Conservation (phyloP, 2,329 filamentous ascomycete species). For the Hypoxylon sp. region DNA sequence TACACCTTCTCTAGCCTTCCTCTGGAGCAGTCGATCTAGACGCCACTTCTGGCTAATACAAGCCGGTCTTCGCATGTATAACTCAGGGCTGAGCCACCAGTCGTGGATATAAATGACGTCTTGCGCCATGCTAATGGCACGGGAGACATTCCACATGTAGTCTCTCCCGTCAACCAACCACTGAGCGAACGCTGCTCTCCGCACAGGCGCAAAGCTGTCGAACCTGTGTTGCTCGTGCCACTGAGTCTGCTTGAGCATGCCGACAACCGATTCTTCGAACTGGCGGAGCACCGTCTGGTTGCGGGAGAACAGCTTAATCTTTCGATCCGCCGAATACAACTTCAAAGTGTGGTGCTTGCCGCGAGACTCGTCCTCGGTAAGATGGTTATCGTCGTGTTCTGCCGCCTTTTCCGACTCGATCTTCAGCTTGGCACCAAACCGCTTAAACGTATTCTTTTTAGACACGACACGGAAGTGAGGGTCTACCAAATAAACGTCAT, state of each 20-base stretch:
- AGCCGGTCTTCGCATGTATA: slow-evolving; percentile 92
- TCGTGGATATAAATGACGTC: slow-evolving; percentile 99
- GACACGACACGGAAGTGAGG: slow-evolving; percentile 83
- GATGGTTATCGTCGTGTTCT: slow-evolving; percentile 40
- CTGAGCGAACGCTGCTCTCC: slow-evolving; percentile 86
- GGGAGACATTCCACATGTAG: slow-evolving; percentile 99
- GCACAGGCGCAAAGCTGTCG: slow-evolving; percentile 90
- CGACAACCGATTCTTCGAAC: slow-evolving; percentile 90
- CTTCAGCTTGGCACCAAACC: slow-evolving; percentile 65
- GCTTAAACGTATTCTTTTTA: slow-evolving; percentile 67
- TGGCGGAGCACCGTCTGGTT: slow-evolving; percentile 90
- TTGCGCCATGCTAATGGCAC: slow-evolving; percentile 94
- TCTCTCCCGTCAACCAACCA: slow-evolving; percentile 97
- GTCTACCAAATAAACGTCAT: slow-evolving; percentile 98
- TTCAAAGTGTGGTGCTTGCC: slow-evolving; percentile 79
- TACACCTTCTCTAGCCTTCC: slow-evolving; percentile 92
- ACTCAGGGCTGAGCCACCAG: slow-evolving; percentile 97
- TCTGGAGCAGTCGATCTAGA: slow-evolving; percentile 88
- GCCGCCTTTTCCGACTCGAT: slow-evolving; percentile 64
- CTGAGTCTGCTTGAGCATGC: slow-evolving; percentile 82
- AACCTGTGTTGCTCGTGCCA: slow-evolving; percentile 90
- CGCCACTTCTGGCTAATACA: slow-evolving; percentile 99
- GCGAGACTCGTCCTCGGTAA: slow-evolving; percentile 47
- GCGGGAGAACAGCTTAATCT: slow-evolving; percentile 87
- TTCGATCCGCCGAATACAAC: slow-evolving; percentile 90